Evolutionary conservation across 2,329 filamentous ascomycete species (phyloP).

Genomic region (Metarhizium brunneum): DNA sequence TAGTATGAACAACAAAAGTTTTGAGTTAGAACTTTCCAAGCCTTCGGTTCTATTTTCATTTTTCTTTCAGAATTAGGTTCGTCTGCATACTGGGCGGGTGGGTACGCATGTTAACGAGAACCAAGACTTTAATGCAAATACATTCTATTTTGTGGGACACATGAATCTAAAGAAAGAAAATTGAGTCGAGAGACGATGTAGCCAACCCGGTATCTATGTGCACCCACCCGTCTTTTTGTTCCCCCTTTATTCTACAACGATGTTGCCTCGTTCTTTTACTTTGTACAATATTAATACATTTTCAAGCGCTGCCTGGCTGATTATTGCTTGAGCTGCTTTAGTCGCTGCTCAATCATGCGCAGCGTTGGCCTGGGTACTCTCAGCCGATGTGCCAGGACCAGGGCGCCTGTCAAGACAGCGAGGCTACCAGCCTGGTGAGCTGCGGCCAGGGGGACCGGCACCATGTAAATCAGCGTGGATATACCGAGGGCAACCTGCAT

Average conservation of each 20-base stretch:
- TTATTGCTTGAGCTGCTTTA: conserved; percentile 23
- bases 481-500: conserved; percentile 84
- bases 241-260: not conserved
- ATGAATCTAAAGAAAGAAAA: not conserved
- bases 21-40: not conserved
- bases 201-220: not conserved
- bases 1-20: conserved; percentile 19
- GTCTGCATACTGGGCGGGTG: not conserved
- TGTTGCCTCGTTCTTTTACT: not conserved
- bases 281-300: not conserved
- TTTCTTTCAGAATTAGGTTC: not conserved
- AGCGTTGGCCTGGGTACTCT: conserved; percentile 62
- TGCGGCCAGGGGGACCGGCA: conserved; percentile 79
- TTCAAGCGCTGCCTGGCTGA: not conserved
- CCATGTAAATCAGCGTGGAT: conserved; percentile 84
- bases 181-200: conserved; percentile 3
- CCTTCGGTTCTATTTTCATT: not conserved
- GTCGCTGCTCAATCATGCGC: conserved; percentile 45
- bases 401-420: conserved; percentile 70
- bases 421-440: conserved; percentile 88
- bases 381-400: conserved; percentile 70
- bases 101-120: conserved; percentile 1
- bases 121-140: conserved; percentile 2
- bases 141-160: not conserved
- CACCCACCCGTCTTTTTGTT: not conserved